Evolutionary conservation across 495 filamentous ascomycete genomes (phyloP), one percentile per base, ranked within the genome.

Genomic region (Annulohypoxylon maeteangense): DNA sequence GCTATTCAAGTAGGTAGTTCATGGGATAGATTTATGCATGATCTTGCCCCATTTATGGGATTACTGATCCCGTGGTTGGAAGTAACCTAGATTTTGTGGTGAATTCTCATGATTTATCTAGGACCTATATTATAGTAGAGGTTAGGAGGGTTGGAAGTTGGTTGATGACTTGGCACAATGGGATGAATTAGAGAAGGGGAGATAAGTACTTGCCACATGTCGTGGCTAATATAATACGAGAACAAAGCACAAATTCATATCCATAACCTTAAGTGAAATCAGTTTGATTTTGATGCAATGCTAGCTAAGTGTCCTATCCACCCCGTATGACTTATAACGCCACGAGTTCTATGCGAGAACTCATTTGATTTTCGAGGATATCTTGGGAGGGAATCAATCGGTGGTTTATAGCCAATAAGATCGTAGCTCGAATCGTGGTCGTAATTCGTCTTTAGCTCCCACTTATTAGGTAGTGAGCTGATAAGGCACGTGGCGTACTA

Each of bases 351-450:
- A 1, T 18, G 5, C 14, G 40, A 20, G 40, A 20, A 44, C 40
- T 20, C 7, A 7, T 44, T 44, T 44, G 40, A 44, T 6, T 44
- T 22, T 3, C 25, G 22, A 48, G n/a, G n/a, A 25, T 48, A 23
- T 18, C 25, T 23, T 23, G 0, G 20, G 22, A 20, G 12, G 18
- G 7, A n/a, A 27, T n/a, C 12, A 51, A 6, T 50, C 20, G 7
- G 23, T 29, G 22, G 14, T 27, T 51, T 16, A 34, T 57, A 57
- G 54, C 54, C 32, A 57, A 57, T 27, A 7, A 57, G 16, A 57
- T 57, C 42, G 54, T 31, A 34, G 16, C 34, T 40, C 54, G 12
- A 40, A 40, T 25, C 25, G 54, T 57, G 40, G 50, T 54, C 6
- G 50, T 20, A 54, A 11, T 5, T 54, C 29, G n/a, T 54, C 6